Evolutionary conservation across 805 yeast genomes (phyloP).

Genomic region (Lachancea kluyveri): DNA sequence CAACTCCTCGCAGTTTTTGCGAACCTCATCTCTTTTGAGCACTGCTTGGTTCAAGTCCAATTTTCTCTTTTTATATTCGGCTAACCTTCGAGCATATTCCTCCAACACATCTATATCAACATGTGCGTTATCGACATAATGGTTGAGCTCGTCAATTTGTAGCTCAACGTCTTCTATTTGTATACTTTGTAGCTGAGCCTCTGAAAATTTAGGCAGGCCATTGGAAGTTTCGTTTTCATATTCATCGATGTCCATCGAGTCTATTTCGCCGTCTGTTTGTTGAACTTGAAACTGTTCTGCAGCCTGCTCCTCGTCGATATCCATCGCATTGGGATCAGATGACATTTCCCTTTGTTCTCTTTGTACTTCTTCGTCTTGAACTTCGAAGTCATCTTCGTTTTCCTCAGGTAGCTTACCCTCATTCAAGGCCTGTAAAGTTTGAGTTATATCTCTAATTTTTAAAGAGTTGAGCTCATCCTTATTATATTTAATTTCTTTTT

Average conservation of each 20-base stretch:
- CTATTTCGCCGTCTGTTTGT: constrained; percentile 6
- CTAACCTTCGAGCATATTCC: constrained; percentile 64
- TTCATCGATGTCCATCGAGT: constrained; percentile 28
- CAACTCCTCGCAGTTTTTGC: constrained; percentile 57
- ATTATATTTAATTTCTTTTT: constrained; percentile 35
- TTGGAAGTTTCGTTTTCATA: constrained; percentile 17
- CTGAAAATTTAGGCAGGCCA: constrained; percentile 38
- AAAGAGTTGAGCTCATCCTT: constrained; percentile 38
- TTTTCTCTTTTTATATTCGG: constrained; percentile 60
- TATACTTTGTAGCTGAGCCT: constrained; percentile 44
- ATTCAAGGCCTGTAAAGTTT: constrained; percentile 18
- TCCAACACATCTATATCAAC: constrained; percentile 70
- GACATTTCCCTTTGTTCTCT: no score
- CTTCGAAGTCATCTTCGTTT: background rate
- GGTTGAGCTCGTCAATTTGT: constrained; percentile 51
- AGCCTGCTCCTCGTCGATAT: constrained; percentile 4
- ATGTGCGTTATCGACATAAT: constrained; percentile 46
- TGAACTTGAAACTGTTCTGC: no score
- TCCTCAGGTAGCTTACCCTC: constrained; percentile 4
- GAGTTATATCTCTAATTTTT: constrained; percentile 48
- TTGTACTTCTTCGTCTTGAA: constrained; percentile 2
- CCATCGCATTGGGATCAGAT: constrained; percentile 13
- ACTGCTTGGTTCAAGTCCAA: constrained; percentile 65
- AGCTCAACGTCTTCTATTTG: constrained; percentile 43
- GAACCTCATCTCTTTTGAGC: constrained; percentile 54